phyloP scores from a whole-genome alignment of 2,329 filamentous ascomycete species.

The Phyllosticta ampelicida region DNA sequence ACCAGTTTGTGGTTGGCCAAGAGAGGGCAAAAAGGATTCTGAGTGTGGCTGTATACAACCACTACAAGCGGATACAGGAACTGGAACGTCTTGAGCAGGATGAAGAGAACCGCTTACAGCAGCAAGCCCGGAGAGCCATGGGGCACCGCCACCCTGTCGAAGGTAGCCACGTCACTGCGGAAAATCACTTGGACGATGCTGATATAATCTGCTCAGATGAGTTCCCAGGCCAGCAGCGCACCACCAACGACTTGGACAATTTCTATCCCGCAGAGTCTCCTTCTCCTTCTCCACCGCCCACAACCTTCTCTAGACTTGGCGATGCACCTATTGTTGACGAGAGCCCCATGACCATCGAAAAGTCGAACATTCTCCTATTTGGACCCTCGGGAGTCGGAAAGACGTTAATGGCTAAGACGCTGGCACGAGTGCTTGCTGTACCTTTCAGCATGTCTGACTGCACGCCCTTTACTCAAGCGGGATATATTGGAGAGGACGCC shows the following conservation, averaged over 20 bases:
- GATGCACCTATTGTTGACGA: conserved; percentile 40
- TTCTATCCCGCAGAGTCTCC: conserved; percentile 15
- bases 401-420: conserved; percentile 86
- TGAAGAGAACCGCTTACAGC: conserved; percentile 60
- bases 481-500: conserved; percentile 97
- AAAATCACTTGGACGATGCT: background rate
- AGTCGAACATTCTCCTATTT: conserved; percentile 85
- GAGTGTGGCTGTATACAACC: conserved; percentile 89
- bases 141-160: conserved; percentile 64
- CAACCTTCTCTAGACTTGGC: conserved; percentile 16
- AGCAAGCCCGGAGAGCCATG: conserved; percentile 60
- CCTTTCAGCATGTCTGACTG: conserved; percentile 95
- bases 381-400: conserved; percentile 94
- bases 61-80: conserved; percentile 80
- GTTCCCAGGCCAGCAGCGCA: conserved; percentile 50
- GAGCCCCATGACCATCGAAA: conserved; percentile 68
- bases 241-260: conserved; percentile 26
- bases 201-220: conserved; percentile 38
- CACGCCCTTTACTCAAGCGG: conserved; percentile 89
- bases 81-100: conserved; percentile 67
- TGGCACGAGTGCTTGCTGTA: conserved; percentile 86
- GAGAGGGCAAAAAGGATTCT: conserved; percentile 90
- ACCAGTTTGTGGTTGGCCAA: conserved; percentile 94
- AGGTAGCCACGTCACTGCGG: conserved; percentile 39
- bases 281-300: conserved; percentile 16